Conservation (phyloP, 2,329 filamentous ascomycete genomes). For the Fonsecaea nubica region DNA sequence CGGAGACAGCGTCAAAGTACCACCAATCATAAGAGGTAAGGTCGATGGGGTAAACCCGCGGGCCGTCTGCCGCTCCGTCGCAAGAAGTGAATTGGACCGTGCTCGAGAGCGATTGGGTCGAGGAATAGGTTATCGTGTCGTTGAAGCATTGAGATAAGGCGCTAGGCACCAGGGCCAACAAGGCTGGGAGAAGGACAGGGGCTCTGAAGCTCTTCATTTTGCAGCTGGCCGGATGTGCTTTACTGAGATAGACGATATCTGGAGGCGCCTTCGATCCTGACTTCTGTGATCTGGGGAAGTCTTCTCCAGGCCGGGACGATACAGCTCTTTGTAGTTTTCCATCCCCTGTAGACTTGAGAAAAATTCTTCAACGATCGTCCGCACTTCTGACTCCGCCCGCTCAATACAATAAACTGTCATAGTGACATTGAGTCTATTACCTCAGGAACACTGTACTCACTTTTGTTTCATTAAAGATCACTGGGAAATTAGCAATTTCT, state of each 20-base stretch:
- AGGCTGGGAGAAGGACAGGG: background rate
- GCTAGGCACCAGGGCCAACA: background rate
- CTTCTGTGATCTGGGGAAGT: background rate
- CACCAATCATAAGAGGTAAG: constrained; percentile 49
- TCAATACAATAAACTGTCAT: background rate
- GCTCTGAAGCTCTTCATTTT: constrained; percentile 1
- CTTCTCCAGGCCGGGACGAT: background rate
- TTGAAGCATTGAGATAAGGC: background rate
- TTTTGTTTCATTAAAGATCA: background rate
- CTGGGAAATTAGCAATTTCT: constrained; percentile 5
- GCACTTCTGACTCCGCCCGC: background rate
- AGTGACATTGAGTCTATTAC: background rate
- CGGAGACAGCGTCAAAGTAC: constrained; percentile 50
- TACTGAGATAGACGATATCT: background rate
- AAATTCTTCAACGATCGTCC: background rate
- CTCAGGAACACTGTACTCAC: background rate
- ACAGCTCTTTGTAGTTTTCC: background rate
- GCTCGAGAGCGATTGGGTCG: constrained; percentile 1
- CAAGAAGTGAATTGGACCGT: constrained; percentile 19
- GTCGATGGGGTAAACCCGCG: constrained; percentile 43
- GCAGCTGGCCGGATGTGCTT: background rate
- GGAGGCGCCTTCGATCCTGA: background rate
- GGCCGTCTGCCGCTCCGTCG: constrained; percentile 39
- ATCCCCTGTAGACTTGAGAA: background rate
- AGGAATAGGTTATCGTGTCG: background rate